These are phyloP conservation scores for Imleria badia DNA, from an alignment of 768 basidiomycete species.

Conservation along the genomic window DNA sequence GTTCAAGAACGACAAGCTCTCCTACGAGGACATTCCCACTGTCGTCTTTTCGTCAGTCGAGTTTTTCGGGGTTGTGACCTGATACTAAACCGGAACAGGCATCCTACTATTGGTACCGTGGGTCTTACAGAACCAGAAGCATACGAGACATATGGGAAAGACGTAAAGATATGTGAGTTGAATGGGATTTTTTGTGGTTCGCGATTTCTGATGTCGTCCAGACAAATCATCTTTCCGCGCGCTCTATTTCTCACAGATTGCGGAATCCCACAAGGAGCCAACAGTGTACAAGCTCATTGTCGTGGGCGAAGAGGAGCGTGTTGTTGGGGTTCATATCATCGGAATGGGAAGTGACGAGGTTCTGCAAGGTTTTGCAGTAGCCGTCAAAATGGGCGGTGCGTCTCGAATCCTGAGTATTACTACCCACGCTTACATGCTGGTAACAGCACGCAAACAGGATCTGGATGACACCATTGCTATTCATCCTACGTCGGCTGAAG, in stretches of 20 bases:
- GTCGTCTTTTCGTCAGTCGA: slow-evolving; percentile 92
- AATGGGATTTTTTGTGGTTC: neutral
- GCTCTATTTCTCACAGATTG: slow-evolving; percentile 90
- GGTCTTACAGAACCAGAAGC: slow-evolving; percentile 94
- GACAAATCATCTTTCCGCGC: slow-evolving; percentile 81
- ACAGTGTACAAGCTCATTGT: slow-evolving; percentile 91
- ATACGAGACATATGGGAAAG: slow-evolving; percentile 79
- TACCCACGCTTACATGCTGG: slow-evolving; percentile 4
- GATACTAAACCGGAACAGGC: slow-evolving; percentile 45
- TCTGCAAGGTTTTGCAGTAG: slow-evolving; percentile 95
- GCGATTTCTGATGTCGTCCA: slow-evolving; percentile 27
- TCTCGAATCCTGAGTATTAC: neutral
- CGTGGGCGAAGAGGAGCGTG: slow-evolving; percentile 85
- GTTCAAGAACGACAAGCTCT: slow-evolving; percentile 85
- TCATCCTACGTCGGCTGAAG: slow-evolving; percentile 85
- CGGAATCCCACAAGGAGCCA: slow-evolving; percentile 91
- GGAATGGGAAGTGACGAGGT: slow-evolving; percentile 92
- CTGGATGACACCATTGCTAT: slow-evolving; percentile 90
- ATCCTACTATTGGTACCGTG: slow-evolving; percentile 94
- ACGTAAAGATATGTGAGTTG: slow-evolving; percentile 85
- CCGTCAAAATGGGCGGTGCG: slow-evolving; percentile 89
- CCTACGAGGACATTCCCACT: slow-evolving; percentile 87
- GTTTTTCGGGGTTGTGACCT: neutral
- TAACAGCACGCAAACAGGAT: slow-evolving; percentile 70
- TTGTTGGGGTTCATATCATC: slow-evolving; percentile 95